Percentiles rank a stretch among this genome's conserved stretches.
These are phyloP conservation scores for Kluyveromyces dobzhanskii DNA, from an alignment of 805 yeast species.

Conservation along the genomic window DNA sequence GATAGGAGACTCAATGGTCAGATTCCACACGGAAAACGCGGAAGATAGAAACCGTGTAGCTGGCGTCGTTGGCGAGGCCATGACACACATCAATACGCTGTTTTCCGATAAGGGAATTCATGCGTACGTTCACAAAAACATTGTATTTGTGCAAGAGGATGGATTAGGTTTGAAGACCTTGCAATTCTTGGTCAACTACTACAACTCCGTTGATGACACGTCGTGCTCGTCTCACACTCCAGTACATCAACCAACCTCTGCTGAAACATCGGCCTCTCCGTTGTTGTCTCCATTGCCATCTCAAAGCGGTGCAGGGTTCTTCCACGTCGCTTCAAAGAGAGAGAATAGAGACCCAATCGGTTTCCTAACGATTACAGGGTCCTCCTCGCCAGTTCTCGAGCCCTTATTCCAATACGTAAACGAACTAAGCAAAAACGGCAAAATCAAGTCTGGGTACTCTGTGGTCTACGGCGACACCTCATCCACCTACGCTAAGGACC, in stretches of 20 bases:
- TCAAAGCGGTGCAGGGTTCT: slow-evolving; percentile 5
- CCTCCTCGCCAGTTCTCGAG: slow-evolving; percentile 61
- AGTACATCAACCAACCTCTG: slow-evolving; percentile 5
- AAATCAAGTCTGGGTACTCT: slow-evolving; percentile 43
- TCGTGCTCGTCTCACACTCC: slow-evolving; percentile 21
- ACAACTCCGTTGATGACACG: slow-evolving; percentile 24
- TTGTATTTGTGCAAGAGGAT: slow-evolving; percentile 63
- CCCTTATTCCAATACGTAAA: slow-evolving; percentile 51
- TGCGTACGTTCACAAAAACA: slow-evolving; percentile 63
- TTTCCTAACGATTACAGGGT: slow-evolving; percentile 53
- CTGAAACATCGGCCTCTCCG: slow-evolving; percentile 5
- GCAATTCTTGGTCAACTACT: slow-evolving; percentile 39
- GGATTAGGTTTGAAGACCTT: slow-evolving; percentile 51
- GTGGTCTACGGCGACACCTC: slow-evolving; percentile 47
- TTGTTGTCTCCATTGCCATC: slow-evolving; percentile 8
- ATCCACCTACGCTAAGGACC: slow-evolving; percentile 52
- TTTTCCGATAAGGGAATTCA: slow-evolving; percentile 59
- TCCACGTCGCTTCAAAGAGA: slow-evolving; percentile 5
- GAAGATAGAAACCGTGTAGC: slow-evolving; percentile 55
- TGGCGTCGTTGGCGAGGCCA: slow-evolving; percentile 71
- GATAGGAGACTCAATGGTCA: slow-evolving; percentile 65
- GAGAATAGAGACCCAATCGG: slow-evolving; percentile 26
- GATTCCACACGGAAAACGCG: slow-evolving; percentile 67
- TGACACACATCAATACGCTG: slow-evolving; percentile 75
- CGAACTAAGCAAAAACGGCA: slow-evolving; percentile 30